phyloP scores from a whole-genome alignment of 257 asterid genomes.

The Ocimum tenuiflorum region DNA sequence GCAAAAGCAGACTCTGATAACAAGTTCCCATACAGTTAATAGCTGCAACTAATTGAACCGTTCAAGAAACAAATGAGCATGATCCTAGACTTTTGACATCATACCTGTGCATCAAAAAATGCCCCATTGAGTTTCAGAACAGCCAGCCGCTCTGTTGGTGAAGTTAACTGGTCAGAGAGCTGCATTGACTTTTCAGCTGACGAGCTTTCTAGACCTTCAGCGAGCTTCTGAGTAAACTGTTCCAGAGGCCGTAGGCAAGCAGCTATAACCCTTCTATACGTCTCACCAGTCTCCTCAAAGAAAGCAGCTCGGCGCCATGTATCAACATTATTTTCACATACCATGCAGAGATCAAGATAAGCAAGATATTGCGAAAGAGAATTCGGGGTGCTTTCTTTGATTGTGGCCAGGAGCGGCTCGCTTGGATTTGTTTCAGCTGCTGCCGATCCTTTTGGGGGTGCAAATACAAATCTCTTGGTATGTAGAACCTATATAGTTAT shows the following conservation, averaged over 20 bases:
- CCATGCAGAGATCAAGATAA: conserved; percentile 88
- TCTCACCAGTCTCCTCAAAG: conserved; percentile 89
- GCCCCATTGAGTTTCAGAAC: conserved; percentile 49
- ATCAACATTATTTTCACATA: conserved; percentile 81
- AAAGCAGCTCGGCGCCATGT: conserved; percentile 98
- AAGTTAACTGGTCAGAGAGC: conserved; percentile 59
- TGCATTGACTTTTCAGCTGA: conserved; percentile 50
- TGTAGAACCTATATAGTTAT: conserved; percentile 53
- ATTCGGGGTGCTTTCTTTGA: conserved; percentile 75
- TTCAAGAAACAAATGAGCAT: not conserved
- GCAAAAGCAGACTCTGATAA: no score
- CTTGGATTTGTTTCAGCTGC: conserved; percentile 97
- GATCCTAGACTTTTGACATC: not conserved
- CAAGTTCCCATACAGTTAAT: no score
- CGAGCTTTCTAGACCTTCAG: conserved; percentile 63
- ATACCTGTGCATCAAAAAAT: conserved; percentile 76
- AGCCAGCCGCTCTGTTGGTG: conserved; percentile 56
- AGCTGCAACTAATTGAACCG: no score
- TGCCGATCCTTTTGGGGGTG: conserved; percentile 96
- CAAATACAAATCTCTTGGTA: conserved; percentile 76
- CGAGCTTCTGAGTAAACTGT: conserved; percentile 48
- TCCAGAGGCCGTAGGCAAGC: conserved; percentile 71
- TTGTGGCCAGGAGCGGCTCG: conserved; percentile 60
- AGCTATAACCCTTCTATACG: conserved; percentile 67
- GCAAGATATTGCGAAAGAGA: conserved; percentile 89